phyloP scores from a whole-genome alignment of 202 grass and related monocot species.

The Zoysia matrella region DNA sequence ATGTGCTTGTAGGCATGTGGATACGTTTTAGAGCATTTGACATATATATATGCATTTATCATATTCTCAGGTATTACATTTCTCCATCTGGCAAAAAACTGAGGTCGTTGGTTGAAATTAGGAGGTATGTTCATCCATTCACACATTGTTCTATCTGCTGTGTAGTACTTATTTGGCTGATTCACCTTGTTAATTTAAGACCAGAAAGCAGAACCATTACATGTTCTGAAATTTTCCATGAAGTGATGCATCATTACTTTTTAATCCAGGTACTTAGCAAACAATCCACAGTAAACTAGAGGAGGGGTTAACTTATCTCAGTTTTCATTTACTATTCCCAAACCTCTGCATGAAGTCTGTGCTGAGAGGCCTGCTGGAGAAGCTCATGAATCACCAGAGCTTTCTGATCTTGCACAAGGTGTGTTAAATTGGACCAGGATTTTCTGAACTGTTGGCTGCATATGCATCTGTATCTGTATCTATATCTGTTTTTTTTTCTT shows the following conservation, averaged over 20 bases:
- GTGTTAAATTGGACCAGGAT: constrained; percentile 18
- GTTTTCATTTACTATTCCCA: constrained; percentile 81
- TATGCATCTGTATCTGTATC: background rate
- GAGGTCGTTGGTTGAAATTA: constrained; percentile 80
- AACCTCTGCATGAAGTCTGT: constrained; percentile 72
- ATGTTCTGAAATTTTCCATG: constrained; percentile 17
- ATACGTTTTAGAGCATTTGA: constrained; percentile 15
- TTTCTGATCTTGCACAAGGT: constrained; percentile 58
- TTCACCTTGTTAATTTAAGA: constrained; percentile 20
- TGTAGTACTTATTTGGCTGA: constrained; percentile 8
- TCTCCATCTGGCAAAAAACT: constrained; percentile 78
- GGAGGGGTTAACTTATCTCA: constrained; percentile 73
- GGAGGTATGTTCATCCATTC: constrained; percentile 60
- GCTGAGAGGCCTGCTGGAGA: constrained; percentile 49
- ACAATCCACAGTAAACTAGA: constrained; percentile 61
- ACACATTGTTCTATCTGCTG: constrained; percentile 12
- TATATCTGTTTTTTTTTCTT: background rate
- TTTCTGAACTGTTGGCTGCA: constrained; percentile 14
- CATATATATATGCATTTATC: constrained; percentile 2
- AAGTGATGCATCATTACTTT: constrained; percentile 36
- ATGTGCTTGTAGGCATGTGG: background rate
- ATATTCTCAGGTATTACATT: constrained; percentile 74
- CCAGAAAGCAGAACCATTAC: constrained; percentile 9
- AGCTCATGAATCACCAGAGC: constrained; percentile 25
- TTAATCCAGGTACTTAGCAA: constrained; percentile 73